A percentile compares a stretch with the other conserved stretches of the same genome.
phyloP scores from a whole-genome alignment of 2,329 filamentous ascomycete genomes.

The Paecilomyces sp. region DNA sequence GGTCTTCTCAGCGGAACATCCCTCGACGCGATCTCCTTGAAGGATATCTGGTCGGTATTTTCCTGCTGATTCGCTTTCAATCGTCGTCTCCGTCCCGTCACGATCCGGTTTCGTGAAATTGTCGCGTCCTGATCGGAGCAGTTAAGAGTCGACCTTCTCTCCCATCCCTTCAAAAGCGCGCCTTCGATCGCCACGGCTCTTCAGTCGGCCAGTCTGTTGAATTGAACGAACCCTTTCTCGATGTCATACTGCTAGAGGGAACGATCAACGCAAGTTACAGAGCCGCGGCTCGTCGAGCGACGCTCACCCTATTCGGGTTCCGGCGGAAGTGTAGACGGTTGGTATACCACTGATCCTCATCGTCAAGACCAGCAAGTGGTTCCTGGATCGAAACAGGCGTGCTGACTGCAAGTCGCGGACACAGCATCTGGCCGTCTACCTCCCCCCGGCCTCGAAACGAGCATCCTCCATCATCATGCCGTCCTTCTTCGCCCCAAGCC shows the following conservation, averaged over 20 bases:
- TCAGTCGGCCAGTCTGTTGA: conserved; percentile 5
- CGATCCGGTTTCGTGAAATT: not conserved
- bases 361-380: not conserved
- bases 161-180: not conserved
- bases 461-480: conserved; percentile 28
- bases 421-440: conserved; percentile 26
- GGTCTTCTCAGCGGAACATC: conserved; percentile 14
- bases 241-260: conserved; percentile 36
- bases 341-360: conserved; percentile 14
- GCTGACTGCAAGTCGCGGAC: conserved; percentile 2
- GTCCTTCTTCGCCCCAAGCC: conserved; percentile 34
- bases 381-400: not conserved
- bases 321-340: conserved; percentile 37
- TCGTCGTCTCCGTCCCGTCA: not conserved
- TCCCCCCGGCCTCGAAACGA: conserved; percentile 25
- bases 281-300: conserved; percentile 35
- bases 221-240: conserved; percentile 20
- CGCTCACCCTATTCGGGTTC: conserved; percentile 29
- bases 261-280: conserved; percentile 20
- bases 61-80: not conserved
- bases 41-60: conserved; percentile 4
- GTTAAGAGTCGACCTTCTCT: not conserved
- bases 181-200: conserved; percentile 7
- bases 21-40: not conserved
- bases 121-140: not conserved